These are phyloP conservation scores for Amauroascus niger DNA, from an alignment of 2,329 filamentous ascomycete species.

Conservation along the genomic window DNA sequence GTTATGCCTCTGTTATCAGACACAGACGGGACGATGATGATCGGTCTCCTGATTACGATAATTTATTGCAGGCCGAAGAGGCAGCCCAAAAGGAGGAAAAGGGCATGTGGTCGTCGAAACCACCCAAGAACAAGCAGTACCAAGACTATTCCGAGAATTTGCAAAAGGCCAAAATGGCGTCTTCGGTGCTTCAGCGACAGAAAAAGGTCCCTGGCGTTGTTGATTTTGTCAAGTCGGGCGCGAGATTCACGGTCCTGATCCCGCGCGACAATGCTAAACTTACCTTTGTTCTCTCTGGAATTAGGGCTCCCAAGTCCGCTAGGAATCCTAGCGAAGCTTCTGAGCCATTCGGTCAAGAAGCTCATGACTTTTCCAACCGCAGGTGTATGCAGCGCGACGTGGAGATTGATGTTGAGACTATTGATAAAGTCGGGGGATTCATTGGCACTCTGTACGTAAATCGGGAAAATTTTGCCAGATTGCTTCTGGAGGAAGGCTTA, in stretches of 20 bases:
- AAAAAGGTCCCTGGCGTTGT: constrained; percentile 88
- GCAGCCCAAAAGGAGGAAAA: constrained; percentile 74
- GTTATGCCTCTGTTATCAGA: constrained; percentile 86
- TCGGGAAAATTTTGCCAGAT: constrained; percentile 90
- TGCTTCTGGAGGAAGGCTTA: constrained; percentile 85
- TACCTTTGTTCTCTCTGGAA: constrained; percentile 86
- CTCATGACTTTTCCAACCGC: constrained; percentile 79
- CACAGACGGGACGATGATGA: constrained; percentile 93
- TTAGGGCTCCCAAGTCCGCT: constrained; percentile 80
- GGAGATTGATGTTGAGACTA: constrained; percentile 87
- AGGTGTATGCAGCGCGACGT: constrained; percentile 90
- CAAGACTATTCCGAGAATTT: constrained; percentile 83
- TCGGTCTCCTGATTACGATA: constrained; percentile 83
- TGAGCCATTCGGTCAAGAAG: constrained; percentile 92
- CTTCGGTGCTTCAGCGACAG: constrained; percentile 77
- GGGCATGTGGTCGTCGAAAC: constrained; percentile 90
- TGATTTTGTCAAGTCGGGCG: constrained; percentile 96
- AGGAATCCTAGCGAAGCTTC: constrained; percentile 68
- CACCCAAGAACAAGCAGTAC: constrained; percentile 71
- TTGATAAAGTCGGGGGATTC: constrained; percentile 95
- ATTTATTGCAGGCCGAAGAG: constrained; percentile 38
- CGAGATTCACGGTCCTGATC: constrained; percentile 82
- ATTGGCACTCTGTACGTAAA: constrained; percentile 90
- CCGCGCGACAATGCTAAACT: constrained; percentile 90
- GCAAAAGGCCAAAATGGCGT: constrained; percentile 91